Percentiles rank a stretch among this genome's conserved stretches.
Conservation (phyloP, 208 protist species). For the Leishmania aethiopica region DNA sequence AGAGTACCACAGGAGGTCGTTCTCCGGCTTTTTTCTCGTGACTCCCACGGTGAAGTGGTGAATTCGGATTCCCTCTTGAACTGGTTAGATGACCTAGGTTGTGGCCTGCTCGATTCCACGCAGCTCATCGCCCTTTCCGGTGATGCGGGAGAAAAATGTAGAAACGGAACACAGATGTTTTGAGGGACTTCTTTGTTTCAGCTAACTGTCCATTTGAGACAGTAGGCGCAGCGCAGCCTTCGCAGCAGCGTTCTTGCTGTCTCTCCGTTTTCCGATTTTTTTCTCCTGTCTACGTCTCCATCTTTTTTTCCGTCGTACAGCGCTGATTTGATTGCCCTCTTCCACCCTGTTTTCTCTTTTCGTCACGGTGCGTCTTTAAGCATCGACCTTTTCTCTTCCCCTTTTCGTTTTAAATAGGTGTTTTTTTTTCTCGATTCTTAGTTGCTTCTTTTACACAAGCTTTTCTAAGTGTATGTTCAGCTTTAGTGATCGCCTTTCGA, state of each 20-base stretch:
- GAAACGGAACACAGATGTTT: background rate
- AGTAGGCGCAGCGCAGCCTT: background rate
- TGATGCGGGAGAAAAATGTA: background rate
- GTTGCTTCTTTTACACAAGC: background rate
- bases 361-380: background rate
- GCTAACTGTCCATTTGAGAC: background rate
- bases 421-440: background rate
- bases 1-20: background rate
- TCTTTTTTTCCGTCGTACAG: background rate
- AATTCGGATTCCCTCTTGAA: background rate
- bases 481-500: background rate
- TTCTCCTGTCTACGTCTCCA: background rate
- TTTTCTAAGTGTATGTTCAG: background rate
- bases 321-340: background rate
- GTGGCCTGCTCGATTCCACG: background rate
- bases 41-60: background rate
- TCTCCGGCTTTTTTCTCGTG: background rate
- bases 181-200: background rate
- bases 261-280: constrained; percentile 3
- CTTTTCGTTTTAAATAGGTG: background rate
- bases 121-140: background rate
- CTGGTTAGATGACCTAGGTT: background rate
- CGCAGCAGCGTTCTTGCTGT: background rate
- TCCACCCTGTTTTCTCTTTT: constrained; percentile 6
- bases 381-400: background rate